These are phyloP conservation scores for Tetrahymena borealis DNA, from an alignment of 73 alveolate species.

Conservation along the genomic window DNA sequence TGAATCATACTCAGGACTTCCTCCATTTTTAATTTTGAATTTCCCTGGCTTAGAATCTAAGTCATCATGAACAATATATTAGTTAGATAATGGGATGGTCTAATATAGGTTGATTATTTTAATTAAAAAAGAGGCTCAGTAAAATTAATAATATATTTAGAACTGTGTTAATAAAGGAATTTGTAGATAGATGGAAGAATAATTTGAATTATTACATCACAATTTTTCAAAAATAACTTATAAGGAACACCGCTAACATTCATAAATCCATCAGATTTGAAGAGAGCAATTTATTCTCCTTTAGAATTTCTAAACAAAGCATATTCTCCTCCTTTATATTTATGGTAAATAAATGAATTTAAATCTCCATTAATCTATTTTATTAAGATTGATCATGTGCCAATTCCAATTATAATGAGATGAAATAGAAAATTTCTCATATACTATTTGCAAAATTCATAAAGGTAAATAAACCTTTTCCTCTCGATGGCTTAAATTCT, in stretches of 20 bases:
- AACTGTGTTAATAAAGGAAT: background rate
- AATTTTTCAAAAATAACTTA: background rate
- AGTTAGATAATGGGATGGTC: background rate
- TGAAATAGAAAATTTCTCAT: background rate
- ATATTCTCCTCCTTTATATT: conserved; percentile 8
- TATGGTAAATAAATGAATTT: background rate
- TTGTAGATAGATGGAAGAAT: background rate
- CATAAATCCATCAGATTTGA: conserved; percentile 21
- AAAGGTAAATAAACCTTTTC: background rate
- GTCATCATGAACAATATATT: conserved; percentile 33
- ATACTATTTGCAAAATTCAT: background rate
- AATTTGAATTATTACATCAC: background rate
- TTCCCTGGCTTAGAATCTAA: conserved; percentile 26
- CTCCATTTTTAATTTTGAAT: conserved; percentile 29
- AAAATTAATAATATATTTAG: no score
- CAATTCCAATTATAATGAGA: background rate
- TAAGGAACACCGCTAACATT: conserved; percentile 20
- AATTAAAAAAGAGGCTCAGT: background rate
- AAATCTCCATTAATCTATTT: background rate
- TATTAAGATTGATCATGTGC: background rate
- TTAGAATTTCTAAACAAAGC: conserved; percentile 3
- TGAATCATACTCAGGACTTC: conserved; percentile 19
- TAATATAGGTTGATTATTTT: background rate
- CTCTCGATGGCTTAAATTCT: background rate
- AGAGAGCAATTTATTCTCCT: background rate